phyloP scores from a whole-genome alignment of 208 protist species.

The Phytomonas francai region DNA sequence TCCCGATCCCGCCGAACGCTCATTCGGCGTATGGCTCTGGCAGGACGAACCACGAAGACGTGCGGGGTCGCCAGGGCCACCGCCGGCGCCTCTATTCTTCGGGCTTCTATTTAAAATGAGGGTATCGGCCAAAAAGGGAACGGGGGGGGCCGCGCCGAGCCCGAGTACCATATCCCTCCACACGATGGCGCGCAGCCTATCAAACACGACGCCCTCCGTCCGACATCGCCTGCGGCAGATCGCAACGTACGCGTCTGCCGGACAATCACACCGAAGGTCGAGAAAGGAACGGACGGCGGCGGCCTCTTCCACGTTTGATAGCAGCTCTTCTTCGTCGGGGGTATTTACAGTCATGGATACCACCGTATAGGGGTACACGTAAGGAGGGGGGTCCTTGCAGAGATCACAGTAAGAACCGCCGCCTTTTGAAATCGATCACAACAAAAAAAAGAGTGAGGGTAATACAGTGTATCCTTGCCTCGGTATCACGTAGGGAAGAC shows the following conservation, averaged over 20 bases:
- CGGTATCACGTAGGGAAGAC: background rate
- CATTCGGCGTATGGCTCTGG: background rate
- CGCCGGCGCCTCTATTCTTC: background rate
- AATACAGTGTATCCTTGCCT: background rate
- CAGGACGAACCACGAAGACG: background rate
- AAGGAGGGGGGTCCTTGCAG: background rate
- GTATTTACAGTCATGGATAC: background rate
- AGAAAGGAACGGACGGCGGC: background rate
- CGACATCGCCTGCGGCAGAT: slow-evolving; percentile 26
- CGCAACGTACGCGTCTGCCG: slow-evolving; percentile 21
- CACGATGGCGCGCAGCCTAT: slow-evolving; percentile 35
- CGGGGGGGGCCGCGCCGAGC: slow-evolving; percentile 5
- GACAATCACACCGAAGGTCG: background rate
- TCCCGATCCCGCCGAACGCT: background rate
- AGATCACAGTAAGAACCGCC: background rate
- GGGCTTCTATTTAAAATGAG: slow-evolving; percentile 12
- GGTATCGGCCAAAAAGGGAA: slow-evolving; percentile 33
- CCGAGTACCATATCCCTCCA: slow-evolving; percentile 52
- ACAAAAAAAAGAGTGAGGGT: background rate
- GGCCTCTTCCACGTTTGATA: background rate
- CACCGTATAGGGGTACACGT: background rate
- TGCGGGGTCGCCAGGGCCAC: background rate
- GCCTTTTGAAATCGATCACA: too few species aligned
- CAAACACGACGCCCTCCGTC: slow-evolving; percentile 23
- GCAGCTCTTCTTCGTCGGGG: background rate